Evolutionary conservation across 345 rosid species (phyloP).

Genomic region (Litchi chinensis): DNA sequence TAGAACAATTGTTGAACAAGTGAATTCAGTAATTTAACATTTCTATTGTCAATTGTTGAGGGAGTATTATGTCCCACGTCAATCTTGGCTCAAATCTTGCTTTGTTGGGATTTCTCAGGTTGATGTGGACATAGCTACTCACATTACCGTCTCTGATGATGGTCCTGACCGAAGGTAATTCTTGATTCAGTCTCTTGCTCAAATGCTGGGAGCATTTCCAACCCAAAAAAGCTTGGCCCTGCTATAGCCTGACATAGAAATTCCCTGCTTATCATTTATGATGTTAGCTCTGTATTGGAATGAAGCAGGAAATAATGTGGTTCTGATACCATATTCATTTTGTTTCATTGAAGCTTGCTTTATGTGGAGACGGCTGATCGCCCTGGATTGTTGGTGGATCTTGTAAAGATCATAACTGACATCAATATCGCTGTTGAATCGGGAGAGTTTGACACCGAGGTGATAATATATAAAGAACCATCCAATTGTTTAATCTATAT

Average conservation of each 20-base stretch:
- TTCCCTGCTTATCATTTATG: conserved; percentile 14
- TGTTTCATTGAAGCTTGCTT: conserved; percentile 61
- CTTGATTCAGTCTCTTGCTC: conserved; percentile 16
- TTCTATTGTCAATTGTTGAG: conserved; percentile 6
- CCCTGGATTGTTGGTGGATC: conserved; percentile 91
- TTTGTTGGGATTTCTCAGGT: conserved; percentile 49
- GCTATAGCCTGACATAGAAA: not conserved
- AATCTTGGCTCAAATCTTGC: conserved; percentile 20
- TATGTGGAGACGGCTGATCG: conserved; percentile 92
- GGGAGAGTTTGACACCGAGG: conserved; percentile 99
- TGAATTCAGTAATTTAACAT: not conserved
- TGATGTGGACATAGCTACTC: conserved; percentile 97
- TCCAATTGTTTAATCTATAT: not conserved
- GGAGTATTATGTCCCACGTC: conserved; percentile 11
- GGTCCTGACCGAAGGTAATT: conserved; percentile 81
- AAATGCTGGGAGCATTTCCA: conserved; percentile 8
- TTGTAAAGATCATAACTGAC: conserved; percentile 79
- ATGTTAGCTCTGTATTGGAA: not conserved
- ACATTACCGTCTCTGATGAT: conserved; percentile 60
- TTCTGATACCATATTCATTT: not conserved
- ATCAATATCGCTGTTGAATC: conserved; percentile 81
- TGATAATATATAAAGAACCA: conserved; percentile 6
- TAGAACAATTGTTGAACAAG: not conserved
- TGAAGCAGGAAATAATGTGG: conserved; percentile 7
- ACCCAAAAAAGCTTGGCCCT: conserved; percentile 5